Evolutionary conservation across 352 stramenopile genomes (phyloP).

Genomic region (Pythium monospermum): DNA sequence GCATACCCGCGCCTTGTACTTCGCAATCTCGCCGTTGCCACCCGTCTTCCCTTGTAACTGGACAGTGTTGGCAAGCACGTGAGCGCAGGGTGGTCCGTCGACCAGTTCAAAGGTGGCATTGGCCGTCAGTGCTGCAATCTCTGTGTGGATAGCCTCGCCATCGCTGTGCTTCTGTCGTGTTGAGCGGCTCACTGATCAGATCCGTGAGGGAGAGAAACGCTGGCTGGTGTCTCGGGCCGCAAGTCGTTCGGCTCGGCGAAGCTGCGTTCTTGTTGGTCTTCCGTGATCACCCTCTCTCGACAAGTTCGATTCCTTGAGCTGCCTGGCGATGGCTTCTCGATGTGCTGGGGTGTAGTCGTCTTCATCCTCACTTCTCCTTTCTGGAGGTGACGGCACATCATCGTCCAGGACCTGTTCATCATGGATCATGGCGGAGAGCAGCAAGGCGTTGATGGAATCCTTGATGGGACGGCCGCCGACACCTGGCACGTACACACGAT

Average conservation of each 20-base stretch:
- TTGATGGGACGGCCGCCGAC: background rate
- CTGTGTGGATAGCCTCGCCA: background rate
- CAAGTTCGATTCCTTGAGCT: too few species aligned
- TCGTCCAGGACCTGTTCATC: background rate
- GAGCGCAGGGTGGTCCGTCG: background rate
- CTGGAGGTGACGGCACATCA: background rate
- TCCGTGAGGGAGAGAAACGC: background rate
- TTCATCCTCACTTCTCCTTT: too few species aligned
- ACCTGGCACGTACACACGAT: background rate
- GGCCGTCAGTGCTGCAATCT: slow-evolving; percentile 1
- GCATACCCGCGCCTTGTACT: slow-evolving; percentile 6
- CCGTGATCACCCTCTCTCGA: too few species aligned
- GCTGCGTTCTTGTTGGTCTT: background rate
- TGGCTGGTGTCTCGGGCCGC: background rate
- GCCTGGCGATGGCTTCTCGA: too few species aligned
- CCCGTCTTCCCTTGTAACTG: slow-evolving; percentile 10
- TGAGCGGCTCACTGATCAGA: slow-evolving; percentile 5
- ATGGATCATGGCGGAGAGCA: slow-evolving; percentile 1
- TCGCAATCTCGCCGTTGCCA: background rate
- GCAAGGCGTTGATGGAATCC: background rate
- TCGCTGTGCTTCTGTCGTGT: background rate
- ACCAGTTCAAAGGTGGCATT: slow-evolving; percentile 9
- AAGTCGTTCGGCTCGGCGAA: background rate
- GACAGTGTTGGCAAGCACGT: slow-evolving; percentile 7
- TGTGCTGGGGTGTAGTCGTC: too few species aligned